Evolutionary conservation across 257 asterid species (phyloP).

Genomic region (Mentha longifolia): DNA sequence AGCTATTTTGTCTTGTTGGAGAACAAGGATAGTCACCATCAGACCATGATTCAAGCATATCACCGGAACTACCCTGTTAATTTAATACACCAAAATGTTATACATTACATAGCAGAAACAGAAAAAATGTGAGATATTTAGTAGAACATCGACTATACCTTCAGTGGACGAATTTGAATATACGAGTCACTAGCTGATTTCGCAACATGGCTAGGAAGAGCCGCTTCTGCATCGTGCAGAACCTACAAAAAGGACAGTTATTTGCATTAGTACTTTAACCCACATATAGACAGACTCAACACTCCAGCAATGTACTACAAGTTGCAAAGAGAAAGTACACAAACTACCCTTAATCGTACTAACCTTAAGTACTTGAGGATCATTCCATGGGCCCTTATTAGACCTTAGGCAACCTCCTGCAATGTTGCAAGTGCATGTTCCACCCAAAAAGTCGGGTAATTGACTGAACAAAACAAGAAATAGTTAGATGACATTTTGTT

Average conservation of each 20-base stretch:
- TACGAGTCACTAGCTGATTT: constrained; percentile 52
- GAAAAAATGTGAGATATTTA: constrained; percentile 6
- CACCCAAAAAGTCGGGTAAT: constrained; percentile 94
- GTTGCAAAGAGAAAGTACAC: not conserved
- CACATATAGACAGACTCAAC: constrained; percentile 31
- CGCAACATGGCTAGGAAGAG: constrained; percentile 52
- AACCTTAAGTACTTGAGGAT: constrained; percentile 89
- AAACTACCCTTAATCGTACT: constrained; percentile 20
- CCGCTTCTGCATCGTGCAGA: constrained; percentile 59
- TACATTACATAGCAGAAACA: constrained; percentile 2
- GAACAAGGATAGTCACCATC: constrained; percentile 60
- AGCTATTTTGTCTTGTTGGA: constrained; percentile 52
- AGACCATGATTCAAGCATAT: constrained; percentile 62
- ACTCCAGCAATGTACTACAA: constrained; percentile 10
- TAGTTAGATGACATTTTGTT: constrained; percentile 28
- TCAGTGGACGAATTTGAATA: constrained; percentile 48
- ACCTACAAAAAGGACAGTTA: constrained; percentile 52
- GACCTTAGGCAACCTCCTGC: constrained; percentile 96
- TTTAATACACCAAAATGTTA: constrained; percentile 35
- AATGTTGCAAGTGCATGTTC: constrained; percentile 71
- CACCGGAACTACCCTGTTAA: constrained; percentile 61
- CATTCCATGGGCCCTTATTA: constrained; percentile 93
- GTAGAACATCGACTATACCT: constrained; percentile 46
- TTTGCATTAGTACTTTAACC: constrained; percentile 41
- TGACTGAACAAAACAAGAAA: constrained; percentile 52